A percentile compares a stretch with the other conserved stretches of the same genome.
Conservation (phyloP, 1,284 basidiomycete species). For the Limonomyces culmigenus region DNA sequence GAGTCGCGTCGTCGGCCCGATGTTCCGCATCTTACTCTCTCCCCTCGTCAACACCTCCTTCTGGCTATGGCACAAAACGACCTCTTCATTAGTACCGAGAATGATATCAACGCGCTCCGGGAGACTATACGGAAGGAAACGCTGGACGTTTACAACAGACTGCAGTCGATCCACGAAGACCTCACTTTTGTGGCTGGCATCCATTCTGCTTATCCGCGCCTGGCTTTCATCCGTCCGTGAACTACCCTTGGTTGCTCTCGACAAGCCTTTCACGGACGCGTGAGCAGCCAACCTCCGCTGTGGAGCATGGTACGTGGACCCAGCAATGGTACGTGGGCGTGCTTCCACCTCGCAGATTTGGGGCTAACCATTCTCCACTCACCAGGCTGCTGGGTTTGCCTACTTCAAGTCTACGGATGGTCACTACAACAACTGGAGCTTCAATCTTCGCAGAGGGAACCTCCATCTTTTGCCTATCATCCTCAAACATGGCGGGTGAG, state of each 20-base stretch:
- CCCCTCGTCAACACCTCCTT: no score
- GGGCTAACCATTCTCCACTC: no score
- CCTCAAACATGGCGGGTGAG: no score
- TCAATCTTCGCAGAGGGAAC: slow-evolving; percentile 78
- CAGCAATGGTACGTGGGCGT: no score
- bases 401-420: slow-evolving; percentile 99
- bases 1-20: no score
- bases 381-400: no score
- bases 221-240: slow-evolving; percentile 52
- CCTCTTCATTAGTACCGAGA: no score
- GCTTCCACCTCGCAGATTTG: no score
- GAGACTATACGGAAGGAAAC: slow-evolving; percentile 46
- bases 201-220: slow-evolving; percentile 30
- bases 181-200: slow-evolving; percentile 51
- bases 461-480: slow-evolving; percentile 60
- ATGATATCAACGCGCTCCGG: no score
- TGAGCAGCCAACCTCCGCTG: slow-evolving; percentile 76
- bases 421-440: slow-evolving; percentile 76
- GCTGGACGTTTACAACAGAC: slow-evolving; percentile 66
- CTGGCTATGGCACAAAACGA: no score
- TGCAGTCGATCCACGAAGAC: slow-evolving; percentile 76
- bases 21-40: no score
- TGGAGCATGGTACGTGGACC: slow-evolving; percentile 87
- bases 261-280: slow-evolving; percentile 1
- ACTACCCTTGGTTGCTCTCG: neutral